Evolutionary conservation across 306 rosid genomes (phyloP).

Genomic region (Quercus suber): DNA sequence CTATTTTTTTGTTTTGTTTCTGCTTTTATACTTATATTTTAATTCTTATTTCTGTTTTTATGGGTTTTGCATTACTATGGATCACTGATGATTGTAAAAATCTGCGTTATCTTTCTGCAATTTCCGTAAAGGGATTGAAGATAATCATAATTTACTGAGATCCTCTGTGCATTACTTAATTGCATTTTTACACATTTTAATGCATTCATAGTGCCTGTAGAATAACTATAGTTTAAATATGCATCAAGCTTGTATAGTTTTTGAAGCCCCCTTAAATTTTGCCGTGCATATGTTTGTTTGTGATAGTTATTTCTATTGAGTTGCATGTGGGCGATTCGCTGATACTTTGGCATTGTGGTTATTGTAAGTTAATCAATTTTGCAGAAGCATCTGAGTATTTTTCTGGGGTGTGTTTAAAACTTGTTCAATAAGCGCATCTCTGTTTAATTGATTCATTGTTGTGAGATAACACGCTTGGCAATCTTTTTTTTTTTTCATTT

Average conservation of each 20-base stretch:
- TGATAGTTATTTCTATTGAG: neutral
- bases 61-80: neutral
- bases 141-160: slow-evolving; percentile 26
- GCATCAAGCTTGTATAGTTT: neutral
- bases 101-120: slow-evolving; percentile 64
- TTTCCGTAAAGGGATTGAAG: slow-evolving; percentile 24
- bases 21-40: neutral
- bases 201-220: neutral
- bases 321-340: neutral
- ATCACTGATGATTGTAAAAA: slow-evolving; percentile 18
- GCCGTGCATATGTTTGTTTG: neutral
- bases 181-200: neutral
- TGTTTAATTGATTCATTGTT: neutral
- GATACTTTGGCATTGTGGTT: neutral
- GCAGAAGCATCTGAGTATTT: neutral
- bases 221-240: neutral
- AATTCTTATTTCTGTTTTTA: neutral
- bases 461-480: too few relatives aligned
- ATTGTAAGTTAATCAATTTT: neutral
- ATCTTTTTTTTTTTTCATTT: neutral
- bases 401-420: neutral
- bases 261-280: neutral
- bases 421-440: neutral
- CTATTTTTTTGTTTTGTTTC: neutral
- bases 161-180: neutral